A percentile compares a stretch with the other conserved stretches of the same genome.
These are phyloP conservation scores for Colletotrichum sojae DNA, from an alignment of 2,329 filamentous ascomycete species.

Conservation along the genomic window DNA sequence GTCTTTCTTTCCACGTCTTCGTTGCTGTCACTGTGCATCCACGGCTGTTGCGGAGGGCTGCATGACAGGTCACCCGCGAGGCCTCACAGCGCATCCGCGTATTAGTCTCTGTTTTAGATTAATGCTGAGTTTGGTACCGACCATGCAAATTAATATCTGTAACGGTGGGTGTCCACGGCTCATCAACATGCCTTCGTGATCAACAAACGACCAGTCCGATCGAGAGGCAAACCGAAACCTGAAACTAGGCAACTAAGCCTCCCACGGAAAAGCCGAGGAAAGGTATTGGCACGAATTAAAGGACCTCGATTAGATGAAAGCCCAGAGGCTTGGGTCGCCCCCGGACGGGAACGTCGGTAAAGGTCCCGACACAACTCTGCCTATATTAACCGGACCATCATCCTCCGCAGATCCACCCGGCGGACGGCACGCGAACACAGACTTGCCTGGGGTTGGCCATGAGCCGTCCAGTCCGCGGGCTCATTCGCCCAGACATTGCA, in stretches of 20 bases:
- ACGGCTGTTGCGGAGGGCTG: too few species aligned
- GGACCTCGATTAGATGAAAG: constrained; percentile 9
- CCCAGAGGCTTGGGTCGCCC: constrained; percentile 33
- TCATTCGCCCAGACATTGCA: constrained; percentile 24
- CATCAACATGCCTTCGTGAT: not conserved
- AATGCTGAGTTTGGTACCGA: not conserved
- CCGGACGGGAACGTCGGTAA: constrained; percentile 30
- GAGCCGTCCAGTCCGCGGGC: not conserved
- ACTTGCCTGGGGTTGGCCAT: not conserved
- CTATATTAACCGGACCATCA: constrained; percentile 35
- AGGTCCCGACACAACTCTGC: constrained; percentile 6
- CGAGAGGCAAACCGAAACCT: not conserved
- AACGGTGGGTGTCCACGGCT: not conserved
- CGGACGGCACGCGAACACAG: not conserved
- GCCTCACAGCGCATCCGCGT: too few species aligned
- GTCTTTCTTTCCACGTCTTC: not conserved
- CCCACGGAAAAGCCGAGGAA: not conserved
- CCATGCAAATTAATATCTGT: not conserved
- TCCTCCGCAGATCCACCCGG: constrained; percentile 26
- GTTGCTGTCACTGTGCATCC: not conserved
- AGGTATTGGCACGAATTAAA: not conserved
- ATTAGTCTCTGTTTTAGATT: too few species aligned
- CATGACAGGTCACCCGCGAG: too few species aligned
- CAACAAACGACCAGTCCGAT: not conserved
- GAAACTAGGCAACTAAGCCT: not conserved